Percentiles rank a stretch among this genome's conserved stretches.
Evolutionary conservation across 164 flowering plant species (phyloP).

Genomic region (Annona squamosa): DNA sequence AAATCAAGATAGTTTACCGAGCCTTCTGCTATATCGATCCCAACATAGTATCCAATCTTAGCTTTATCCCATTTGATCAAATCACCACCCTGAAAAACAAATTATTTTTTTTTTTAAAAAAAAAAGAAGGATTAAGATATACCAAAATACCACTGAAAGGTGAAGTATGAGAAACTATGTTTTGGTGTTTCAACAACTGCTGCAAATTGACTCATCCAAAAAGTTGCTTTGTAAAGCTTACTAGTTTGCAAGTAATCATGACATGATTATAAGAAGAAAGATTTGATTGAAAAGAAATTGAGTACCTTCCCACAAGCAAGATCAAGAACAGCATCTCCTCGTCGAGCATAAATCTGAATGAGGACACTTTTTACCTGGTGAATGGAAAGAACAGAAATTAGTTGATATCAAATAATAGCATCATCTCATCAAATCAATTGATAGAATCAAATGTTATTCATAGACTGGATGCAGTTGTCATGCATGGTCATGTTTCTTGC

Average conservation of each 20-base stretch:
- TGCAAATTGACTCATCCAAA: not conserved
- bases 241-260: not conserved
- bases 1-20: slow-evolving; percentile 45
- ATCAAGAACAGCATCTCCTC: slow-evolving; percentile 87
- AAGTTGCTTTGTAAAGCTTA: not conserved
- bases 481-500: too few relatives aligned
- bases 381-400: slow-evolving; percentile 3
- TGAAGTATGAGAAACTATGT: not conserved
- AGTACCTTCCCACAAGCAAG: slow-evolving; percentile 97
- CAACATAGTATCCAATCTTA: slow-evolving; percentile 86
- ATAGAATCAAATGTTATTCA: too few relatives aligned
- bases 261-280: not conserved
- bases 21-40: slow-evolving; percentile 95
- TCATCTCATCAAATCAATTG: not conserved
- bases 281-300: not conserved
- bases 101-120: too few relatives aligned
- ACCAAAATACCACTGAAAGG: not conserved
- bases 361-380: slow-evolving; percentile 88
- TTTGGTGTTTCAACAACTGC: not conserved
- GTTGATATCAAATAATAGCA: not conserved
- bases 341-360: slow-evolving; percentile 76
- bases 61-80: slow-evolving; percentile 99
- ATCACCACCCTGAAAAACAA: slow-evolving; percentile 75
- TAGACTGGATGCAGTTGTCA: too few relatives aligned
- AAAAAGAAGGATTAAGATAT: not conserved